Evolutionary conservation across 2,329 filamentous ascomycete species (phyloP).

Genomic region (Boeremia lycopersici): DNA sequence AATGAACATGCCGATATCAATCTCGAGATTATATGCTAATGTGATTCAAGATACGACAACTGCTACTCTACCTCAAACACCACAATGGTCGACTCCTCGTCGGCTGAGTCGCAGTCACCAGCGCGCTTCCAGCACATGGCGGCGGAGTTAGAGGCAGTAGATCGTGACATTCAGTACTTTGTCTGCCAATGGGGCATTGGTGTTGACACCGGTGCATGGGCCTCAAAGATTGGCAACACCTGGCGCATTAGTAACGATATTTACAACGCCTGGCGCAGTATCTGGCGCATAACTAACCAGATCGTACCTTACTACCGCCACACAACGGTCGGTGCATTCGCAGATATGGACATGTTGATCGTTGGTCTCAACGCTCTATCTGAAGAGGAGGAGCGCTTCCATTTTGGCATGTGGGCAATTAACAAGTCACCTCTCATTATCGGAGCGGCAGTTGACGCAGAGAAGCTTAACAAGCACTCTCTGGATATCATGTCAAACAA

Average conservation of each 20-base stretch:
- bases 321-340: constrained; percentile 35
- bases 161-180: constrained; percentile 44
- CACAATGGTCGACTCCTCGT: constrained; percentile 45
- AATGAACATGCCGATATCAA: not conserved
- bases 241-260: constrained; percentile 48
- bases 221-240: constrained; percentile 41
- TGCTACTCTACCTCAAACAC: constrained; percentile 39
- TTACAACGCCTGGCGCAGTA: constrained; percentile 42
- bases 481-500: constrained; percentile 52
- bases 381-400: constrained; percentile 49
- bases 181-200: constrained; percentile 51
- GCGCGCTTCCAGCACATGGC: constrained; percentile 41
- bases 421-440: constrained; percentile 55
- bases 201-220: constrained; percentile 41
- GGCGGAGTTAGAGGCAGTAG: constrained; percentile 29
- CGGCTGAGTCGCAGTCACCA: constrained; percentile 35
- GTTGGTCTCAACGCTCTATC: constrained; percentile 48
- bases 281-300: constrained; percentile 44
- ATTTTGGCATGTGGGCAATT: constrained; percentile 56
- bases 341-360: constrained; percentile 54
- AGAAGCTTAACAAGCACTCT: constrained; percentile 29
- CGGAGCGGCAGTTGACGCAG: constrained; percentile 46
- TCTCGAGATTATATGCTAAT: constrained; percentile 33
- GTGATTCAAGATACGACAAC: constrained; percentile 40
- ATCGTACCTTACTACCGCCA: constrained; percentile 39